phyloP scores from a whole-genome alignment of 1,139 yeast species.

The Hansenula anomala region DNA sequence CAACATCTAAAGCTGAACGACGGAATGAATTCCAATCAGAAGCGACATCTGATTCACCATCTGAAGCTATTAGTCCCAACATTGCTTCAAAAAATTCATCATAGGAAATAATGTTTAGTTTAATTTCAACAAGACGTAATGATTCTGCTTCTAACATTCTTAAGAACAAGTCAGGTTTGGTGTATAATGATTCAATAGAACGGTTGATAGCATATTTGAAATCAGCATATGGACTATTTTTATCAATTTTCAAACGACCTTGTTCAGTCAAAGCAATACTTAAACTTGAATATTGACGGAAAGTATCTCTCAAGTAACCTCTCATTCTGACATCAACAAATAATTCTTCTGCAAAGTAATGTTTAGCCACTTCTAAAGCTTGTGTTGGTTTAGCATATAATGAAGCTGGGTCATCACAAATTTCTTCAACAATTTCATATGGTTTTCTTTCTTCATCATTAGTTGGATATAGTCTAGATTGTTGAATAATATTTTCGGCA shows the following conservation, averaged over 20 bases:
- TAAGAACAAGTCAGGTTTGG: slow-evolving; percentile 74
- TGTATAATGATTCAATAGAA: slow-evolving; percentile 66
- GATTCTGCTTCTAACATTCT: slow-evolving; percentile 90
- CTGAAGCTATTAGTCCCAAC: slow-evolving; percentile 64
- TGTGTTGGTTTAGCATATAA: slow-evolving; percentile 55
- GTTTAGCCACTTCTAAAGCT: slow-evolving; percentile 71
- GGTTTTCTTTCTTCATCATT: slow-evolving; percentile 63
- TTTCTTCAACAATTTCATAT: slow-evolving; percentile 52
- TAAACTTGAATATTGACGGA: slow-evolving; percentile 62
- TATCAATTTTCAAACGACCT: slow-evolving; percentile 79
- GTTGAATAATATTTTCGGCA: slow-evolving; percentile 78
- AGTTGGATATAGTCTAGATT: slow-evolving; percentile 66
- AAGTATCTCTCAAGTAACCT: slow-evolving; percentile 66
- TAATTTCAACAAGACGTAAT: slow-evolving; percentile 48
- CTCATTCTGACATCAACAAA: slow-evolving; percentile 80
- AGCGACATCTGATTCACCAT: slow-evolving; percentile 78
- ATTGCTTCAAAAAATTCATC: slow-evolving; percentile 43
- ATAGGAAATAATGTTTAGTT: slow-evolving; percentile 37
- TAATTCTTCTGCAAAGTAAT: slow-evolving; percentile 73
- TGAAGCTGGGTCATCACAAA: slow-evolving; percentile 46
- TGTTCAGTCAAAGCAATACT: slow-evolving; percentile 81
- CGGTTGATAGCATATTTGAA: slow-evolving; percentile 88
- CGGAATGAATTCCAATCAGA: slow-evolving; percentile 81
- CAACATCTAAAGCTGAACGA: slow-evolving; percentile 57
- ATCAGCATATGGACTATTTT: slow-evolving; percentile 78